These are phyloP conservation scores for Aureococcus anophagefferens DNA, from an alignment of 108 stramenopile genomes.

Conservation along the genomic window DNA sequence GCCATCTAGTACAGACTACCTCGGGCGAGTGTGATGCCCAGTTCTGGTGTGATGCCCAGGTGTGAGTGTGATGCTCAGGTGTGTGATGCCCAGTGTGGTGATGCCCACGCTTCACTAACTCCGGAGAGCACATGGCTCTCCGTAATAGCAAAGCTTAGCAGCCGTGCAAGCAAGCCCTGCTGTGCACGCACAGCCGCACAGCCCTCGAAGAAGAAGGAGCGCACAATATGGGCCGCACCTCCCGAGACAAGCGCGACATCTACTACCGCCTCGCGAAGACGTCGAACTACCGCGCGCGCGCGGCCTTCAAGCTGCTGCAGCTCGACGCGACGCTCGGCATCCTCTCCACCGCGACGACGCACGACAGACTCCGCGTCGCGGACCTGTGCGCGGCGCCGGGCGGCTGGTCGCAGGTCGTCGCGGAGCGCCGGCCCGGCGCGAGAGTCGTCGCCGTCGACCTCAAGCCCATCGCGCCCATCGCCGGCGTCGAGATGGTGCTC, in stretches of 20 bases:
- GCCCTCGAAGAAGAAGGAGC: no score
- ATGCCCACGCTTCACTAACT: no score
- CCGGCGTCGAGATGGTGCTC: background rate
- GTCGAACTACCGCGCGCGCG: constrained; percentile 38
- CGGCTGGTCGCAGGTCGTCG: constrained; percentile 13
- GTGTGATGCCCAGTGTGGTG: no score
- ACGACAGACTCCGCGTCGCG: background rate
- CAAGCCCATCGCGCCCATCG: constrained; percentile 10
- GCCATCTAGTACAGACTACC: no score
- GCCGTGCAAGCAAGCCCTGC: no score
- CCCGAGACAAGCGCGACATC: constrained; percentile 47
- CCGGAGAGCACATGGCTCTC: no score
- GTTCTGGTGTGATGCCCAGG: no score
- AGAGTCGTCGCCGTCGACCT: constrained; percentile 7
- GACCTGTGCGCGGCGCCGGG: constrained; percentile 18
- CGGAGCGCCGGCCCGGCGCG: background rate
- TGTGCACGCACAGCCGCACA: no score
- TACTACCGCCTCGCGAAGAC: constrained; percentile 55
- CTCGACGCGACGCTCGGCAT: constrained; percentile 46
- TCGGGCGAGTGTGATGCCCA: no score
- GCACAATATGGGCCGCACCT: constrained; percentile 21
- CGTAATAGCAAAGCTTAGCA: no score
- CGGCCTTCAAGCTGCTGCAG: constrained; percentile 57
- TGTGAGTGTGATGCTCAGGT: no score
- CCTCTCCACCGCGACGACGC: constrained; percentile 5